phyloP scores from a whole-genome alignment of 2,329 filamentous ascomycete species.

The Amesomyces nigricolor region DNA sequence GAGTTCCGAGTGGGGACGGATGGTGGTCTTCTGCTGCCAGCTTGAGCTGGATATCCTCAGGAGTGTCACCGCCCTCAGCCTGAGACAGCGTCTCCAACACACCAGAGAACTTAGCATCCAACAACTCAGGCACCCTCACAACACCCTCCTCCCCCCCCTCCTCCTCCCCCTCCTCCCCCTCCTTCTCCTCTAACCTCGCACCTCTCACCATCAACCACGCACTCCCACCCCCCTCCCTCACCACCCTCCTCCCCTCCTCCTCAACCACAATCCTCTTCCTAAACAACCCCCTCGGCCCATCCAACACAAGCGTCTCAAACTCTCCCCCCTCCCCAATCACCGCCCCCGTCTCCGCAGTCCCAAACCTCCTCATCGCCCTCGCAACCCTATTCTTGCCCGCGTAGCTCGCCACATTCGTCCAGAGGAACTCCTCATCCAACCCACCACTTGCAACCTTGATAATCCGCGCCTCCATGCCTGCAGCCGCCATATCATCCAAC shows the following conservation, averaged over 20 bases:
- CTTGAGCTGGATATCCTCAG: background rate
- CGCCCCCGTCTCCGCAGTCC: slow-evolving; percentile 57
- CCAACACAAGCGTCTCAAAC: slow-evolving; percentile 86
- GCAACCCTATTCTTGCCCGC: slow-evolving; percentile 43
- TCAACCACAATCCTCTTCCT: slow-evolving; percentile 61
- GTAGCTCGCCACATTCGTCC: slow-evolving; percentile 66
- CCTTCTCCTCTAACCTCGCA: slow-evolving; percentile 48
- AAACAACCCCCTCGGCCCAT: slow-evolving; percentile 71
- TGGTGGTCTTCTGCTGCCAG: background rate
- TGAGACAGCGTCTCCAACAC: slow-evolving; percentile 34
- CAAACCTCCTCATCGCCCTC: slow-evolving; percentile 60
- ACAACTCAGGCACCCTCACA: slow-evolving; percentile 53
- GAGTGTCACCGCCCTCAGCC: background rate
- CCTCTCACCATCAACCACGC: slow-evolving; percentile 61
- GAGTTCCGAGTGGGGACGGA: background rate
- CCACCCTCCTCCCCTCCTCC: slow-evolving; percentile 45
- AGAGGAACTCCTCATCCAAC: slow-evolving; percentile 72
- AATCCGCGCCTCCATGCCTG: slow-evolving; percentile 79
- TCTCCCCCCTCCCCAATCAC: slow-evolving; percentile 90
- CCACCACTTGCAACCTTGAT: slow-evolving; percentile 93
- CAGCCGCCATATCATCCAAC: slow-evolving; percentile 72
- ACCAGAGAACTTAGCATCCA: slow-evolving; percentile 57
- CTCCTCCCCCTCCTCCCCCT: slow-evolving; percentile 32
- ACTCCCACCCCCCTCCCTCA: slow-evolving; percentile 69
- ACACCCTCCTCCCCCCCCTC: slow-evolving; percentile 2